Evolutionary conservation across 306 rosid species (phyloP).

Genomic region (Dryas drummondii): DNA sequence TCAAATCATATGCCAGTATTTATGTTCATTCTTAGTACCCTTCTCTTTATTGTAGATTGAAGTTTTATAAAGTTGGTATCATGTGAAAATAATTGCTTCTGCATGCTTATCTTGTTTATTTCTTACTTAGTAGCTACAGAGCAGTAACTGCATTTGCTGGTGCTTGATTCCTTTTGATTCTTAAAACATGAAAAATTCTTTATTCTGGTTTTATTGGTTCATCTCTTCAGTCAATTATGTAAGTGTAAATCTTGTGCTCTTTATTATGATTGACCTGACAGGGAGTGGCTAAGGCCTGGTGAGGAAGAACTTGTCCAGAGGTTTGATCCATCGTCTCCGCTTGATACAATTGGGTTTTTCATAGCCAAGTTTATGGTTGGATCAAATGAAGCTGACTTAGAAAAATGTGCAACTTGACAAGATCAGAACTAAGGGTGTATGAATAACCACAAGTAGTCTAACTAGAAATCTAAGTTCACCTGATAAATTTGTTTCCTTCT

Average conservation of each 20-base stretch:
- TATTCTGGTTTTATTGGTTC: too few relatives aligned
- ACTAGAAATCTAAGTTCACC: background rate
- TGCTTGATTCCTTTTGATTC: too few relatives aligned
- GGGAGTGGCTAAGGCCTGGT: slow-evolving; percentile 88
- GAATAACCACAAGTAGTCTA: background rate
- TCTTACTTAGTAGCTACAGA: background rate
- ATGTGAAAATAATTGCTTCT: background rate
- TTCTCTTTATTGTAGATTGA: background rate
- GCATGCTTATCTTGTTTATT: background rate
- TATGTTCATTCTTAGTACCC: background rate
- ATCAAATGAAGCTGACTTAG: slow-evolving; percentile 41
- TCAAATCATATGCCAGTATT: background rate
- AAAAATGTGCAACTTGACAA: slow-evolving; percentile 1
- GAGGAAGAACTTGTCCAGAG: slow-evolving; percentile 96
- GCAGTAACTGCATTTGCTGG: background rate
- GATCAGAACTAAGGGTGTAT: background rate
- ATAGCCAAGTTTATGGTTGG: slow-evolving; percentile 83
- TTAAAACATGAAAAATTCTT: too few relatives aligned
- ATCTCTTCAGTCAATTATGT: too few relatives aligned
- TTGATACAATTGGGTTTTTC: slow-evolving; percentile 92
- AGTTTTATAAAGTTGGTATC: background rate
- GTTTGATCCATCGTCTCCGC: slow-evolving; percentile 81
- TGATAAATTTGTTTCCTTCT: background rate
- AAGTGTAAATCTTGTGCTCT: background rate
- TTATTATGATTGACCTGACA: slow-evolving; percentile 30